Percentiles rank a stretch among this genome's conserved stretches.
Evolutionary conservation across 805 yeast species (phyloP).

Genomic region (Nakazawaea anatomiae): DNA sequence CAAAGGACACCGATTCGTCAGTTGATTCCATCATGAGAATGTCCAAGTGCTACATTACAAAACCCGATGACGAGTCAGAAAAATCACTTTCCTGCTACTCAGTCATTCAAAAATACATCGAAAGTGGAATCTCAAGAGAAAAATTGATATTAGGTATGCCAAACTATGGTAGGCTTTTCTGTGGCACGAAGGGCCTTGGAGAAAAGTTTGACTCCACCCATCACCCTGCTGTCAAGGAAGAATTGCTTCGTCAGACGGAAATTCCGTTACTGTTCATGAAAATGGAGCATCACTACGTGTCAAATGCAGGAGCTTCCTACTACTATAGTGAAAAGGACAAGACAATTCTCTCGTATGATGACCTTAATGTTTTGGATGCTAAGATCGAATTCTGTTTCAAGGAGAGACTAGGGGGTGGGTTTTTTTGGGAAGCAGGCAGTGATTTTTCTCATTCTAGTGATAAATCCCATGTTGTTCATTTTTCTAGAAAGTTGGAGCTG

Average conservation of each 20-base stretch:
- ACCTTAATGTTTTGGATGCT: slow-evolving; percentile 32
- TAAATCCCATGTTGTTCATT: neutral
- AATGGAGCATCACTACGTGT: slow-evolving; percentile 38
- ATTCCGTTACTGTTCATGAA: slow-evolving; percentile 34
- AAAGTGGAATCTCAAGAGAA: slow-evolving; percentile 32
- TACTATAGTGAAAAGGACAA: slow-evolving; percentile 31
- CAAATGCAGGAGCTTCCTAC: slow-evolving; percentile 39
- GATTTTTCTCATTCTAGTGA: slow-evolving; percentile 31
- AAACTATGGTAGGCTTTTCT: slow-evolving; percentile 49
- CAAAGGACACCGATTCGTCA: too few relatives aligned
- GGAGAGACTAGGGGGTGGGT: slow-evolving; percentile 59
- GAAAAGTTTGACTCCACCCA: slow-evolving; percentile 25
- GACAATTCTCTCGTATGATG: slow-evolving; percentile 54
- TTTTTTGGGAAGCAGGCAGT: slow-evolving; percentile 86
- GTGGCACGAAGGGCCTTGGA: slow-evolving; percentile 32
- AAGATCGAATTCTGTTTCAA: slow-evolving; percentile 49
- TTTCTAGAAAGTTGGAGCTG: neutral
- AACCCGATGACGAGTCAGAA: slow-evolving; percentile 16
- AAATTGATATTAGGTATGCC: slow-evolving; percentile 76
- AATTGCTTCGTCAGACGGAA: slow-evolving; percentile 19
- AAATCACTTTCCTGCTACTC: slow-evolving; percentile 38
- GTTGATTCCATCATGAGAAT: too few relatives aligned
- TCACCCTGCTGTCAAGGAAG: neutral
- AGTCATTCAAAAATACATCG: slow-evolving; percentile 37
- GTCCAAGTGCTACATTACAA: too few relatives aligned